Evolutionary conservation across 1,284 basidiomycete genomes (phyloP), one percentile per base, ranked within the genome.

Genomic region (Fomes fomentarius): DNA sequence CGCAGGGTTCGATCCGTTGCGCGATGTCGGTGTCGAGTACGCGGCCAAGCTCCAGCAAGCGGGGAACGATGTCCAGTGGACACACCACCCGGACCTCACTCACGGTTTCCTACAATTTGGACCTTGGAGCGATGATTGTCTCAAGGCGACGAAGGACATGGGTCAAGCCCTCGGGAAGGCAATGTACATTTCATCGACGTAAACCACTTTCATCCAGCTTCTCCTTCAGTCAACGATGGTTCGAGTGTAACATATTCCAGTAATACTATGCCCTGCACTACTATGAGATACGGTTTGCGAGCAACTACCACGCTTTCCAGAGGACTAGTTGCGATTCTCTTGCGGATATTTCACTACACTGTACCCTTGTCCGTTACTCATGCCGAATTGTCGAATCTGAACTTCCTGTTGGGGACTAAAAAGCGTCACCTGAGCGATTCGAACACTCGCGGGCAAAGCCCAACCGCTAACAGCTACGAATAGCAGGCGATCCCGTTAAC

Each of bases 401-500:
- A n/a, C n/a, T n/a, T n/a, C n/a, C n/a, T n/a, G n/a, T n/a, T n/a
- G 26, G 3, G 19, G 22, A 15, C 4, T 58, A 85, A 84, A 78
- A 74, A 69, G 58, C 86, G 86, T 89, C 87, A 87, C 86, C 86
- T 89, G 85, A 80, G 87, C 85, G 87, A 89, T 88, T 89, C 86
- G 87, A 89, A 89, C 87, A 87, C 87, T 80, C 85, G 87, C 87
- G 86, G 78, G 77, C 85, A 88, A 85, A 88, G 87, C 77, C 78
- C 86, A 88, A 87, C 85, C 85, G 85, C 85, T 89, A 30, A 50
- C 66, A 67, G 62, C 66, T 64, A 64, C 35, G 44, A 59, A 65
- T 89, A 89, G 87, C 87, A 90, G 87, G 88, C 87, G 87, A 90
- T 89, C 87, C 87, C 87, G 87, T 89, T 89, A 89, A 90, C 87